Conservation (phyloP, 1,284 basidiomycete genomes). For the Ganoderma sinense region DNA sequence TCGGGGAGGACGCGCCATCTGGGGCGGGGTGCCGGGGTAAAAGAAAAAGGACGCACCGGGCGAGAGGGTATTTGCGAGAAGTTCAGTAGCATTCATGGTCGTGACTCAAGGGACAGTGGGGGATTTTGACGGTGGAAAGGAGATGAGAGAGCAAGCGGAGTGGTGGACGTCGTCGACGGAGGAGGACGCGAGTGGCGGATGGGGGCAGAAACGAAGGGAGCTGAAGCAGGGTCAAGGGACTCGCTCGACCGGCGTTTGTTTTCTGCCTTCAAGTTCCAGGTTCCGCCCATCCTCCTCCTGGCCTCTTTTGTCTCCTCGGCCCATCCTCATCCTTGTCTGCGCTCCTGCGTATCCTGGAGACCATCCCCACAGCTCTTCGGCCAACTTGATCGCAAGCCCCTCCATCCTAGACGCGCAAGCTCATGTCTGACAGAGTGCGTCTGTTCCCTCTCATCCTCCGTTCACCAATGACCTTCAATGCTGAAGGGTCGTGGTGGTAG, state of each 20-base stretch:
- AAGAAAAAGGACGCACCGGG: conserved; percentile 64
- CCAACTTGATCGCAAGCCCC: background rate
- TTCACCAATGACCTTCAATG: conserved; percentile 29
- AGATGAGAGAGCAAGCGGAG: conserved; percentile 10
- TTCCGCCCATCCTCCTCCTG: background rate
- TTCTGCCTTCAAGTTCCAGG: conserved; percentile 11
- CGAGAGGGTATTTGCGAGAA: conserved; percentile 91
- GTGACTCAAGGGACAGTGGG: conserved; percentile 26
- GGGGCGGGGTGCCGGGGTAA: conserved; percentile 18
- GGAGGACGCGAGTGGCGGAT: conserved; percentile 27
- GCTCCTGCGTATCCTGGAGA: background rate
- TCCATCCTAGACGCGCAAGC: too few relatives aligned
- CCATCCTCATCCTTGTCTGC: conserved; percentile 11
- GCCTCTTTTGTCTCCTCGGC: conserved; percentile 12
- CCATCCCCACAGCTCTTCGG: background rate
- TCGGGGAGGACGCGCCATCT: conserved; percentile 27
- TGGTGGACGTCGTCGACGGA: conserved; percentile 25
- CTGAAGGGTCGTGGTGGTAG: conserved; percentile 39
- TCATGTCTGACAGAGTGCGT: conserved; percentile 48
- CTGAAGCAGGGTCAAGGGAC: conserved; percentile 23
- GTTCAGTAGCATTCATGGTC: conserved; percentile 89
- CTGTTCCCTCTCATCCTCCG: conserved; percentile 19
- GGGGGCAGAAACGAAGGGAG: conserved; percentile 14
- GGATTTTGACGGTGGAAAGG: conserved; percentile 19
- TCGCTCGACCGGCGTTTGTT: conserved; percentile 20